Base-by-base conservation (phyloP, 2,329 filamentous ascomycete genomes). In the Stachybotrys chartarum region DNA sequence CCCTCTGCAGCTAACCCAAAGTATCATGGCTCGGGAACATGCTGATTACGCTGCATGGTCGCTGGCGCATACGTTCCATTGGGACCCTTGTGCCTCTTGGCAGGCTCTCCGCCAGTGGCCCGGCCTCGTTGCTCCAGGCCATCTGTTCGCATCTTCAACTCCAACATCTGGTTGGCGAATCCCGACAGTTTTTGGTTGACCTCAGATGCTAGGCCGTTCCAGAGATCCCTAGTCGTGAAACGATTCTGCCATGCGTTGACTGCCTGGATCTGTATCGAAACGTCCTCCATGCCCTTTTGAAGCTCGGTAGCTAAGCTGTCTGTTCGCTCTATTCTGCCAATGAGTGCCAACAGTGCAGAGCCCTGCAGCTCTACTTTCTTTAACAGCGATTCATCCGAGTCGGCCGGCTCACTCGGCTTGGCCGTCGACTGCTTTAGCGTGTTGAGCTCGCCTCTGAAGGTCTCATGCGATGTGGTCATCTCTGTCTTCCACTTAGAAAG, bases 171-270 rank as follows among this genome's bases (percentile, higher is more conserved):
- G 10, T 53, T 49, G 1, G 45, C 24, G 11, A 61, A 30, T 7
- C 64, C 58, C 3, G 68, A 66, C 6, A 69, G 30, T 30, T 62
- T 63, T 4, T 54, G 57, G 46, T 69, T 66, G 31, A 78, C 65
- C 12, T 74, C 64, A 1, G 65, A 64, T 5, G 75, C 59, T 8
- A 81, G 76, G 1, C 65, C 66, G 6, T 70, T 66, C 14, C 72
- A 74, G 30, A 80, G 65, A 2, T 66, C 60, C 50, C 70, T 74
- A 1, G 78, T 76, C 18, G 64, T 71, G 7, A 85, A 64, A 58
- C 79, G 81, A 55, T 75, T 76, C 57, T 75, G 82, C 57, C 78
- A 79, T 0, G 57, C 55, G 60, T 80, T 74, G 7, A 85, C 59
- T 1, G 70, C 63, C 18, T 60, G 61, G 5, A 79, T 35, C 50